Percentiles rank a stretch among this genome's conserved stretches.
Evolutionary conservation across 2,329 filamentous ascomycete species (phyloP).

Genomic region (Alternaria solani): DNA sequence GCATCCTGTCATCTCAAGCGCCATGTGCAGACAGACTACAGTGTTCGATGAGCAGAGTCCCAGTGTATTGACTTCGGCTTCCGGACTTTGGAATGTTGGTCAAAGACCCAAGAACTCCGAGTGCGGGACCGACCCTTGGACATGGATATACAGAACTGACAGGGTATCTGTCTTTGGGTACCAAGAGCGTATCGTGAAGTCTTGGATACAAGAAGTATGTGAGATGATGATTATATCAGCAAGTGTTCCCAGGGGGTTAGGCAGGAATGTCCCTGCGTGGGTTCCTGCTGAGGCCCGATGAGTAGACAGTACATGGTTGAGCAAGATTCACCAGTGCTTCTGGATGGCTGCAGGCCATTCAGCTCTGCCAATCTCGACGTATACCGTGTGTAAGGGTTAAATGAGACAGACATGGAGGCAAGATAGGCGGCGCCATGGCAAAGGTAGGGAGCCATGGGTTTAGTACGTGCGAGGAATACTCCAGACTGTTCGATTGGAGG

Average conservation of each 20-base stretch:
- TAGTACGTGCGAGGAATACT: not conserved
- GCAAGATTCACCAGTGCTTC: not conserved
- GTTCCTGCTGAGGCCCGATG: not conserved
- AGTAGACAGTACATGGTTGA: not conserved
- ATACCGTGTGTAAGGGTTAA: not conserved
- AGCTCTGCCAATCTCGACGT: not conserved
- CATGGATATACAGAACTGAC: not conserved
- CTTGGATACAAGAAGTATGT: not conserved
- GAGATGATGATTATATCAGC: not conserved
- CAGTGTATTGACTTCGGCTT: not conserved
- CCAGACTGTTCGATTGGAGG: not conserved
- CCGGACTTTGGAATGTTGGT: no score
- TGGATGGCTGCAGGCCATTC: not conserved
- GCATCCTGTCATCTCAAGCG: not conserved
- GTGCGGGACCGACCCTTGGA: not conserved
- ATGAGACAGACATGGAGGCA: not conserved
- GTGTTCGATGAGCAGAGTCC: not conserved
- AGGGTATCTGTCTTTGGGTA: not conserved
- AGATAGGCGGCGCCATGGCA: constrained; percentile 1
- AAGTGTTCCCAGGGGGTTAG: not conserved
- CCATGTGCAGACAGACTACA: not conserved
- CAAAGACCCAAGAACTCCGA: not conserved
- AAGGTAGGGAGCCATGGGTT: not conserved
- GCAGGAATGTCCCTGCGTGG: not conserved
- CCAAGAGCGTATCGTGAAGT: not conserved